Evolutionary conservation across 352 stramenopile genomes (phyloP), one percentile per base, ranked within the genome.

Genomic region (Phytophthora syringae): DNA sequence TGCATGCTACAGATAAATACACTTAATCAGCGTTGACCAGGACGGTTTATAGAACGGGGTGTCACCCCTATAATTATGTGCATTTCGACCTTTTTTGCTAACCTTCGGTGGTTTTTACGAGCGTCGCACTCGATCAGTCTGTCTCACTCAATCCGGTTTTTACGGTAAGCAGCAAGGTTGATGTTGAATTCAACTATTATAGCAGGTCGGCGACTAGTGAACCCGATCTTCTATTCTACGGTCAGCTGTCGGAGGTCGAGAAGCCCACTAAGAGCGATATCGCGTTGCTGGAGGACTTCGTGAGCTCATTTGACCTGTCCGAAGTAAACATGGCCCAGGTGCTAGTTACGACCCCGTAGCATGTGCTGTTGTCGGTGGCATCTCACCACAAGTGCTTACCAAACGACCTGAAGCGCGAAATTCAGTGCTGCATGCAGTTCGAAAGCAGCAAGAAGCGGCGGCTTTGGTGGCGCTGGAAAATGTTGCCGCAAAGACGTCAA

Each of bases 401-500:
- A 2, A n/a, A 32, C 28, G 28, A 9, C 28, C 28, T 9, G 28
- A 32, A 32, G 5, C 28, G 28, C 28, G 28, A 32, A 32, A 32
- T 32, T 9, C 28, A 32, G 28, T 32, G 28, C 28, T 32, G 9
- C 5, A 32, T 32, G 28, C 28, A 32, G 28, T 9, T 32, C 28
- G 24, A 13, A 58, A 58, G 15, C 51, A 49, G 16, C 51, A 58
- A 40, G 36, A 58, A 40, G 51, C 51, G 1, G 51, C 51, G n/a
- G 24, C 51, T 5, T 21, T 49, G 7, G 51, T 58, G 3, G 36
- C 51, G 7, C 15, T 58, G 3, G 51, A 58, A 42, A 58, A 32
- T 9, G 28, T 32, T 5, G 28, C 28, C 5, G 28, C 28, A 9
- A 32, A 32, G 28, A 9, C 28, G 28, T 32, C 28, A 32, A 32